Conservation (phyloP, 805 yeast genomes). For the Lachancea sp. region DNA sequence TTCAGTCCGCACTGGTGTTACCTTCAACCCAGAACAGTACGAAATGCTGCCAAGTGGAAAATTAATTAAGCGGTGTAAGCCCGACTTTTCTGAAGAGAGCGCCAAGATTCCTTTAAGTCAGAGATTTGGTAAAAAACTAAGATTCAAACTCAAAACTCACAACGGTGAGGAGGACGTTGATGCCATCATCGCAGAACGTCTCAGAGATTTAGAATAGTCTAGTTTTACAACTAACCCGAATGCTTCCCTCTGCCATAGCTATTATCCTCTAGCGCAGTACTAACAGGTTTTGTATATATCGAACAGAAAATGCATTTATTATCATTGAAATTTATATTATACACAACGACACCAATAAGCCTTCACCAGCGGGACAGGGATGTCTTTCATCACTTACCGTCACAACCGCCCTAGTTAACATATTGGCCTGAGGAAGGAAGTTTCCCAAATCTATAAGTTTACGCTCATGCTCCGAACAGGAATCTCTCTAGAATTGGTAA, state of each 20-base stretch:
- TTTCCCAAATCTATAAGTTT: neutral
- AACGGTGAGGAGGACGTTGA: conserved; percentile 40
- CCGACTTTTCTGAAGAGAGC: conserved; percentile 11
- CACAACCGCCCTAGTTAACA: neutral
- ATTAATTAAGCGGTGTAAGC: conserved; percentile 40
- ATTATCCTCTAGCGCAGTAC: neutral
- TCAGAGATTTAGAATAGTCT: conserved; percentile 34
- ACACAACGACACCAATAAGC: conserved; percentile 1
- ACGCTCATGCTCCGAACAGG: conserved; percentile 18
- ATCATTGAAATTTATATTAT: conserved; percentile 5
- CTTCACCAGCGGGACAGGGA: too few species aligned
- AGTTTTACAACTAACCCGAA: neutral
- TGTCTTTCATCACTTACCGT: neutral
- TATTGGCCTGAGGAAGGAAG: neutral
- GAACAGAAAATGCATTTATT: conserved; percentile 7
- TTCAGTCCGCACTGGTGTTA: conserved; percentile 14
- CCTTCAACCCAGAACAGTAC: conserved; percentile 31
- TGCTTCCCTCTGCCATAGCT: too few species aligned
- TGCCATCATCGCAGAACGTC: conserved; percentile 47
- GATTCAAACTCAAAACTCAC: conserved; percentile 28
- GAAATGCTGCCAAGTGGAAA: conserved; percentile 75
- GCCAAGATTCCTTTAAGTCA: conserved; percentile 9
- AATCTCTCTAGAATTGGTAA: conserved; percentile 30
- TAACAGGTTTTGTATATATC: neutral
- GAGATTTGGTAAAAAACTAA: conserved; percentile 33